Base-by-base conservation (phyloP, 2,329 filamentous ascomycete genomes). In the Xylaria sp. region DNA sequence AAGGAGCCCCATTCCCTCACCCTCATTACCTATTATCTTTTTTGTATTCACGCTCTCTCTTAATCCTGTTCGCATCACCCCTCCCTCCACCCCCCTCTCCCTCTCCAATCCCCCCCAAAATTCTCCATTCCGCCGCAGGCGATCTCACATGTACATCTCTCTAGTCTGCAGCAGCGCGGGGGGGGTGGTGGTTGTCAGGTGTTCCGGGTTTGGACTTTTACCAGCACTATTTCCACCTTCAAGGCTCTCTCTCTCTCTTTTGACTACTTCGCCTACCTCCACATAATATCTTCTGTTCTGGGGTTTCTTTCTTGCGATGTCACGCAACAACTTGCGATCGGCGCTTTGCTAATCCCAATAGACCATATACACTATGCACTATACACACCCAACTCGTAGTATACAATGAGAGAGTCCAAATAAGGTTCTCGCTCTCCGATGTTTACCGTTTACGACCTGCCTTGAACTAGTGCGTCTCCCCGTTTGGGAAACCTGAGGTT, bases 81-180 rank as follows among this genome's bases (percentile, higher is more conserved):
- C 29, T 7, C 47, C 44, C 31, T 6, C 20, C 31, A 29, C 31
- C 27, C 27, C 49, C 15, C 27, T 29, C 39, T 31, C 15, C 38
- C 47, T n/a, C 39, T 17, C n/a, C 20, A 55, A 57, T 50, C 60
- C 42, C 38, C 47, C 42, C 39, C 39, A 44, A 33, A 55, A 57
- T 50, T 65, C 42, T 38, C 60, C 60, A 63, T 59, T 38, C 58
- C 58, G 54, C 60, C 50, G 60, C 64, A 67, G 60, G 60, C 64
- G 60, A 67, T 67, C 64, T 67, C 49, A 67, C 60, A 67, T 67
- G 54, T 62, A 51, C 51, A 49, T 45, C 45, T 25, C 47, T 59
- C 36, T 42, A 47, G 22, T 58, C 47, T 63, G 54, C 54, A 51
- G 36, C 50, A n/a, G 31, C 47, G 54, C 47, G 60, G 64, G 59